Evolutionary conservation across 2,329 filamentous ascomycete genomes (phyloP).

Genomic region (Xylariaceae sp.): DNA sequence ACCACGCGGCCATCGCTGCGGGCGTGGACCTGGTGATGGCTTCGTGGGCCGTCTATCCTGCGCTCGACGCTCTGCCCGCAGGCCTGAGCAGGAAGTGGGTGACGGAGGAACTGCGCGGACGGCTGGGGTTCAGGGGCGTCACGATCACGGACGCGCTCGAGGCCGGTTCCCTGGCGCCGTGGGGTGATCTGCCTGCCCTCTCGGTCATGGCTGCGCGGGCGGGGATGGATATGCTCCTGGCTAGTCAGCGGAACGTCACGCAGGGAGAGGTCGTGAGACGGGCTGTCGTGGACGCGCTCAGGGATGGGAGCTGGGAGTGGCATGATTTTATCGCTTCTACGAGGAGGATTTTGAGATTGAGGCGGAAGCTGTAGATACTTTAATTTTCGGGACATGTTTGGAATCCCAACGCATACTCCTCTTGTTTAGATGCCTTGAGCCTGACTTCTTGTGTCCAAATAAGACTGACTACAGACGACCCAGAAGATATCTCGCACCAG

Average conservation of each 20-base stretch:
- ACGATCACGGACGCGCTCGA: neutral
- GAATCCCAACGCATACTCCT: no score
- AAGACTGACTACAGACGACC: neutral
- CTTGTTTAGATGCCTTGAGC: no score
- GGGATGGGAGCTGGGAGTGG: neutral
- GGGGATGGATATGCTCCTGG: slow-evolving; percentile 1
- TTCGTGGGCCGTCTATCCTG: neutral
- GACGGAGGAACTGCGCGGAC: neutral
- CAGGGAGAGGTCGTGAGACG: neutral
- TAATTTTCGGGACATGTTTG: no score
- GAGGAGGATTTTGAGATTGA: neutral
- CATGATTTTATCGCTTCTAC: neutral
- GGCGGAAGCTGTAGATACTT: neutral
- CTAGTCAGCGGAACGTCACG: neutral
- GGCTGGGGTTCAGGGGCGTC: neutral
- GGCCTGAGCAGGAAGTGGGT: slow-evolving; percentile 2
- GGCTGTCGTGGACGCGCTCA: neutral
- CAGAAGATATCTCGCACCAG: slow-evolving; percentile 5
- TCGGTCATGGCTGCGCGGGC: neutral
- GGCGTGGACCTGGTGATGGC: neutral
- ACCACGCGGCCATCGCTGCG: neutral
- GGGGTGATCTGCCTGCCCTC: neutral
- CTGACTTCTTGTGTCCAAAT: no score
- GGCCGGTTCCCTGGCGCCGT: neutral
- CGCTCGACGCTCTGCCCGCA: neutral